A percentile compares a stretch with the other conserved stretches of the same genome.
phyloP scores from a whole-genome alignment of 2,329 filamentous ascomycete species.

The Fusarium verticillioides region DNA sequence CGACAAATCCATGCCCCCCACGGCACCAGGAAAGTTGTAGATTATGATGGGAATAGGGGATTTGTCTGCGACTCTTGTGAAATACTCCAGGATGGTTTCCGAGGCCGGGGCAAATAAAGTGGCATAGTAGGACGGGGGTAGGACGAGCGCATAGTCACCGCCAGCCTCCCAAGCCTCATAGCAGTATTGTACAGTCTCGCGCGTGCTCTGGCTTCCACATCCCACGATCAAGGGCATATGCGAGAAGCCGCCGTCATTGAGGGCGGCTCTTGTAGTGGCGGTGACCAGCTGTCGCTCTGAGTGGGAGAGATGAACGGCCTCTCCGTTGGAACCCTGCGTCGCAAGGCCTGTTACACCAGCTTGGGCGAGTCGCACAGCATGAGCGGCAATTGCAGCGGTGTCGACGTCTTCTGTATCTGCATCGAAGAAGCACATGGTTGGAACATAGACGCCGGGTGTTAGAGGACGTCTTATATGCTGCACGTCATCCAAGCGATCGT shows the following conservation, averaged over 20 bases:
- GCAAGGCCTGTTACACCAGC: constrained; percentile 79
- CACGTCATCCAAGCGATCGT: constrained; percentile 51
- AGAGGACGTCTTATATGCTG: constrained; percentile 52
- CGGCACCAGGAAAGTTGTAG: constrained; percentile 76
- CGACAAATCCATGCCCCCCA: constrained; percentile 70
- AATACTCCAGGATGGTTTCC: constrained; percentile 71
- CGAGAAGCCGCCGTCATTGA: constrained; percentile 71
- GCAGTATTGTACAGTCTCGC: constrained; percentile 77
- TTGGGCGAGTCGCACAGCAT: constrained; percentile 76
- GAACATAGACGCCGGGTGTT: constrained; percentile 73
- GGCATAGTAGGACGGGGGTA: constrained; percentile 82
- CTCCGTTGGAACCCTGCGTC: constrained; percentile 84
- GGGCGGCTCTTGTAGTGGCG: constrained; percentile 73
- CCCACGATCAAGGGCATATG: constrained; percentile 80
- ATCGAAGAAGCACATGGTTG: constrained; percentile 80
- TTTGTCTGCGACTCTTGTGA: constrained; percentile 70
- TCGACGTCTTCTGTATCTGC: constrained; percentile 74
- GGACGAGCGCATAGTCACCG: constrained; percentile 79
- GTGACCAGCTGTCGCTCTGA: constrained; percentile 77
- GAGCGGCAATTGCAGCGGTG: constrained; percentile 65
- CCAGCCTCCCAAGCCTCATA: constrained; percentile 74
- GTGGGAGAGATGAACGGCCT: constrained; percentile 81
- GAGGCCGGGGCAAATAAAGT: constrained; percentile 66
- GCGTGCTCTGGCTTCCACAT: constrained; percentile 77
- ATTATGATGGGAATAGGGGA: constrained; percentile 74